Base-by-base conservation (phyloP, 352 stramenopile genomes). In the Globisporangium lucens region DNA sequence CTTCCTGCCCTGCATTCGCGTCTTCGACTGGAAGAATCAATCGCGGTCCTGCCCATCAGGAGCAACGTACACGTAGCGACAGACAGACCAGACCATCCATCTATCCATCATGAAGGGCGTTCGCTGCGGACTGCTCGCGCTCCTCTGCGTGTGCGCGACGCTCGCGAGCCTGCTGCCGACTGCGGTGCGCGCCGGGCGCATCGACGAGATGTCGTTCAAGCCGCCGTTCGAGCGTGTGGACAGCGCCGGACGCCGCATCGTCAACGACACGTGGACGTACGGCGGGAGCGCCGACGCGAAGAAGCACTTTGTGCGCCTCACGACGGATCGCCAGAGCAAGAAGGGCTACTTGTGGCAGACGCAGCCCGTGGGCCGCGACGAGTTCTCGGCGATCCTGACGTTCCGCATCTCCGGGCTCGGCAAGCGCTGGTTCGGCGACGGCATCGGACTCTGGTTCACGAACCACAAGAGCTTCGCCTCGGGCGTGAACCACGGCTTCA, bases 291-390 rank as follows among this genome's bases (percentile, higher is more conserved):
- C 89, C 29, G 83, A 93, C 66, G 78, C 86, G 22, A 94, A 95
- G 72, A 93, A 94, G 74, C 77, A 91, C 76, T 96, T 96, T 69
- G 75, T 95, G 47, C 89, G 89, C 30, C 73, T 96, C n/a, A 96
- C 88, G n/a, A 88, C 88, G 9, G 87, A 96, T 66, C 85, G 88
- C 0, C 88, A 96, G 74, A 94, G 85, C 76, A 94, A 95, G 72
- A 78, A 82, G 47, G 88, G 88, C 0, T 89, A 86, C 65, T n/a
- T 96, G 41, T 96, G 88, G 88, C 76, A 89, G 68, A 85, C 80
- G 29, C 71, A 86, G 24, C 68, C 67, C 10, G 67, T 96, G 58
- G 70, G 66, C 0, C 78, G 76, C 49, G 78, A 94, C 51, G 77
- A 75, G 30, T 71, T 94, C 57, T 88, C 84, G 52, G 75, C 73